Conservation (phyloP, 1,139 yeast genomes). For the Taiozyma sp. region DNA sequence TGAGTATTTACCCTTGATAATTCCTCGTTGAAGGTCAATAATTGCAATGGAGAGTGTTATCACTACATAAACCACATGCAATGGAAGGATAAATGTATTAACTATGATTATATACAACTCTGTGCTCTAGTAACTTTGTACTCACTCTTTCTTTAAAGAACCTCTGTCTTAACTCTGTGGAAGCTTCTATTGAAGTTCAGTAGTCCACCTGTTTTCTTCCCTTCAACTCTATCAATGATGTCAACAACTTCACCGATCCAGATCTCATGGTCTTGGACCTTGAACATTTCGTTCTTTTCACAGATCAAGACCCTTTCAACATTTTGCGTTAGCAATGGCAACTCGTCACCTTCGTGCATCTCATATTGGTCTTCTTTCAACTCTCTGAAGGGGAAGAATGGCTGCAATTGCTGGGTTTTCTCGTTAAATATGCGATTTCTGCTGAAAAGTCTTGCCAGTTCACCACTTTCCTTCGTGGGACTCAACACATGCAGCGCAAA, state of each 20-base stretch:
- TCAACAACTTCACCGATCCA: conserved; percentile 75
- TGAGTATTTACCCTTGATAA: no score
- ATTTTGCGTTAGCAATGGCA: conserved; percentile 52
- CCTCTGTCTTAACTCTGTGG: conserved; percentile 41
- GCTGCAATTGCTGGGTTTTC: conserved; percentile 14
- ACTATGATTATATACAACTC: no score
- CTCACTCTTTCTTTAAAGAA: not conserved
- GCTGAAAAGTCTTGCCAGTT: conserved; percentile 56
- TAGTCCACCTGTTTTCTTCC: conserved; percentile 33
- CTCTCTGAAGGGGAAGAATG: conserved; percentile 27
- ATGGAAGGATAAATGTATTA: no score
- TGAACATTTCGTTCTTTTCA: conserved; percentile 45
- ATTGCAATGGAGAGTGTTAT: no score
- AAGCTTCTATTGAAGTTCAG: conserved; percentile 62
- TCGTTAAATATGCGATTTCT: conserved; percentile 40
- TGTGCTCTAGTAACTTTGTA: no score
- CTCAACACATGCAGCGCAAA: conserved; percentile 76
- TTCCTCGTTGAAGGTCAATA: no score
- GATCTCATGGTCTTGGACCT: conserved; percentile 77
- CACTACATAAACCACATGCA: no score
- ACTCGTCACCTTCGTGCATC: conserved; percentile 33
- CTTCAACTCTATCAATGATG: conserved; percentile 34
- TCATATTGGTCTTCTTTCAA: conserved; percentile 22
- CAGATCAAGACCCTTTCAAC: conserved; percentile 68
- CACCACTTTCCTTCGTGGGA: conserved; percentile 48